These are phyloP conservation scores for Hypoxylon sp. DNA, from an alignment of 2,329 filamentous ascomycete species.

Conservation along the genomic window DNA sequence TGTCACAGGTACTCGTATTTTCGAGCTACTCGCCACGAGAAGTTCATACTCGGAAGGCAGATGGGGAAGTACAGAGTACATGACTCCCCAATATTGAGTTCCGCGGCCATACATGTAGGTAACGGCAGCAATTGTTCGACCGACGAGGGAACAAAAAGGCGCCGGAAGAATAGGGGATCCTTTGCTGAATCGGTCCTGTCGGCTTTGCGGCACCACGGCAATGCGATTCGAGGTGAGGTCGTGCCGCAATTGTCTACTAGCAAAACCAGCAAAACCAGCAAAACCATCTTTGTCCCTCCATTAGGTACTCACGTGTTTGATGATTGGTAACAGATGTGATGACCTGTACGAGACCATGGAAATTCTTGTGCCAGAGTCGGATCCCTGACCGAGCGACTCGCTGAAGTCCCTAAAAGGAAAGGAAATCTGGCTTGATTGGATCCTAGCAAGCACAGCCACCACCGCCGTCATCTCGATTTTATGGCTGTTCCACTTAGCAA, in stretches of 20 bases:
- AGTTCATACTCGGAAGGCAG: constrained; percentile 9
- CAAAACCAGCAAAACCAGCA: constrained; percentile 2
- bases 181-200: constrained; percentile 29
- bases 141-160: constrained; percentile 25
- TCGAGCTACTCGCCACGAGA: neutral
- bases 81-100: constrained; percentile 8
- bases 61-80: constrained; percentile 38
- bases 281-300: constrained; percentile 9
- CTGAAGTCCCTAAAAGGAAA: constrained; percentile 17
- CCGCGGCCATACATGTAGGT: constrained; percentile 13
- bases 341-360: constrained; percentile 14
- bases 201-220: constrained; percentile 35
- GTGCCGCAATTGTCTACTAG: neutral
- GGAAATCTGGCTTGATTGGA: constrained; percentile 30
- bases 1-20: constrained; percentile 24
- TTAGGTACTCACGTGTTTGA: constrained; percentile 23
- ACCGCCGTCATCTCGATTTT: constrained; percentile 13
- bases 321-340: constrained; percentile 23
- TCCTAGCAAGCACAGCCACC: constrained; percentile 35
- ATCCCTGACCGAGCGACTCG: constrained; percentile 31
- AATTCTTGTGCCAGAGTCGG: constrained; percentile 22
- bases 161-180: constrained; percentile 35
- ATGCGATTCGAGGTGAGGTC: constrained; percentile 14
- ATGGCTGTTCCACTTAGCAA: constrained; percentile 30
- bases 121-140: constrained; percentile 41